A percentile compares a stretch with the other conserved stretches of the same genome.
Conservation (phyloP, 2,329 filamentous ascomycete species). For the Curvularia verruculosa region DNA sequence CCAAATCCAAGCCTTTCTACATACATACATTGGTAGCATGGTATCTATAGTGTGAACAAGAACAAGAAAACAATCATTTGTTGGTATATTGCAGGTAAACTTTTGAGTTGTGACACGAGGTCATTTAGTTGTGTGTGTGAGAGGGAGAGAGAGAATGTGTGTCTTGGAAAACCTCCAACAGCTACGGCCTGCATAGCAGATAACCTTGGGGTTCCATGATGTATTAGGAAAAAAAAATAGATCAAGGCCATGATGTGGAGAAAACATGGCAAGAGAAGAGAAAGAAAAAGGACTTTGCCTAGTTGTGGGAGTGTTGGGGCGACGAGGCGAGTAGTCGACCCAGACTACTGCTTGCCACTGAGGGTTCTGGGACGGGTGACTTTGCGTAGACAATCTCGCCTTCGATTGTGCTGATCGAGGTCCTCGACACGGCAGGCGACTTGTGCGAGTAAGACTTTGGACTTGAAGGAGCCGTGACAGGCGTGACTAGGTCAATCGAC, state of each 20-base stretch:
- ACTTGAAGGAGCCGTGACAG: slow-evolving; percentile 46
- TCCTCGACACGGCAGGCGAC: slow-evolving; percentile 39
- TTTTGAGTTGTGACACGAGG: slow-evolving; percentile 1
- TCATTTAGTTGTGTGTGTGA: too few species aligned
- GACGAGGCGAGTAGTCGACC: slow-evolving; percentile 44
- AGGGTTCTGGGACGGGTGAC: slow-evolving; percentile 40
- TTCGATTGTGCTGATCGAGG: slow-evolving; percentile 44
- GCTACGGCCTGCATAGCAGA: slow-evolving; percentile 11
- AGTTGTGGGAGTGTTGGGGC: slow-evolving; percentile 13
- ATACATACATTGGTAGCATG: not conserved
- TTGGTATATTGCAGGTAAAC: slow-evolving; percentile 9
- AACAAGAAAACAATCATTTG: slow-evolving; percentile 1
- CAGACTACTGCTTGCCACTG: slow-evolving; percentile 47
- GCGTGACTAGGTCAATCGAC: slow-evolving; percentile 54
- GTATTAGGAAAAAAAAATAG: slow-evolving; percentile 2
- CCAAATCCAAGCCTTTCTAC: not conserved
- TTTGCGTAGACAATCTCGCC: slow-evolving; percentile 49
- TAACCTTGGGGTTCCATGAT: not conserved
- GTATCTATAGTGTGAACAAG: not conserved
- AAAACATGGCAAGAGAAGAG: not conserved
- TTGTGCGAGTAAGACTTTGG: slow-evolving; percentile 45
- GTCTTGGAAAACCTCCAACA: not conserved
- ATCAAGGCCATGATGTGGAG: not conserved
- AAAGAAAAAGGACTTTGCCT: not conserved
- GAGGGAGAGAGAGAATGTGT: too few species aligned